These are phyloP conservation scores for Hemisphaericaspora nanyangensis DNA, from an alignment of 805 yeast genomes.

Conservation along the genomic window DNA sequence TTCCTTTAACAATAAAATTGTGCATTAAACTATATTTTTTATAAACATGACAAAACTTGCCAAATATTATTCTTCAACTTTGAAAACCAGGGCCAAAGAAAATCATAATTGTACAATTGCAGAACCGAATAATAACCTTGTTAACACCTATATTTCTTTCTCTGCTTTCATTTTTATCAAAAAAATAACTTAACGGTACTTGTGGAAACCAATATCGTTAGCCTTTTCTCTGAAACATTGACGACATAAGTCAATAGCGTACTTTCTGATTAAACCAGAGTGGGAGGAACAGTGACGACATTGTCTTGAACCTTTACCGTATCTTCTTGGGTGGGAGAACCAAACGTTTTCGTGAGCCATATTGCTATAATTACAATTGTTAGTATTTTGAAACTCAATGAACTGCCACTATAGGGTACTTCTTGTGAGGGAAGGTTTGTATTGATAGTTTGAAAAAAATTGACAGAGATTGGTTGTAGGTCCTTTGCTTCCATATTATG, in stretches of 20 bases:
- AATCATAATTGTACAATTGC: not conserved
- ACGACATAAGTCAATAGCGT: conserved; percentile 99
- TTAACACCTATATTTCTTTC: not conserved
- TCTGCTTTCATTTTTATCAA: too few relatives aligned
- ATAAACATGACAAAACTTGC: not conserved
- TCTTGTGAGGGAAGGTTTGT: too few relatives aligned
- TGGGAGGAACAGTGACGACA: conserved; percentile 99
- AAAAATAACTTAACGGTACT: conserved; percentile 82
- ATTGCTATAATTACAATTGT: conserved; percentile 36
- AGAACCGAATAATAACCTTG: not conserved
- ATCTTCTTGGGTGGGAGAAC: conserved; percentile 99
- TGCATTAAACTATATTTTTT: not conserved
- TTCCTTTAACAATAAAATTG: not conserved
- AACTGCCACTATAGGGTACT: too few relatives aligned
- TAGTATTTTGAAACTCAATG: not conserved
- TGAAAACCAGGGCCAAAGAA: not conserved
- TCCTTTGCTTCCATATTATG: too few relatives aligned
- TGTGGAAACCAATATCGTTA: conserved; percentile 97
- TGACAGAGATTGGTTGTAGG: too few relatives aligned
- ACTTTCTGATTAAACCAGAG: conserved; percentile 99
- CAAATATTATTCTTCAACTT: not conserved
- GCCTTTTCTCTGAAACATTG: conserved; percentile 99
- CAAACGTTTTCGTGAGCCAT: conserved; percentile 99
- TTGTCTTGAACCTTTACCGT: conserved; percentile 99
- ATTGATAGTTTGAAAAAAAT: too few relatives aligned